Evolutionary conservation across 1,284 basidiomycete genomes (phyloP).

Genomic region (Apiotrichum gamsii): DNA sequence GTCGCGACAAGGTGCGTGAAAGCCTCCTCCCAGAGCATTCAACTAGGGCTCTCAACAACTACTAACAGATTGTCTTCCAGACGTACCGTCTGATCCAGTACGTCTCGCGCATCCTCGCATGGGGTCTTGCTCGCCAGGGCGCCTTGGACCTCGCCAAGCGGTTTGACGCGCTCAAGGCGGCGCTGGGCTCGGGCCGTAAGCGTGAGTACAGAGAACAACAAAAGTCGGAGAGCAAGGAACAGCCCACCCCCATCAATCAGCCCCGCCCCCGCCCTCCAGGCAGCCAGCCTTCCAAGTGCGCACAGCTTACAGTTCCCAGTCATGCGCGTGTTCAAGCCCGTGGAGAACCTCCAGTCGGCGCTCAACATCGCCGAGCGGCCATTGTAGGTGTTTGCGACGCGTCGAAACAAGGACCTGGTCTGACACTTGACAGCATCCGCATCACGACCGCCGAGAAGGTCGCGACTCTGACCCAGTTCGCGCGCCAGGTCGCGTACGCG

Average conservation of each 20-base stretch:
- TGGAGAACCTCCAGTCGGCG: conserved; percentile 91
- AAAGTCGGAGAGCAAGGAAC: too few relatives aligned
- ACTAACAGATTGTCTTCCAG: conserved; percentile 47
- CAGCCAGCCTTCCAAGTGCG: too few relatives aligned
- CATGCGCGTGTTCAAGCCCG: conserved; percentile 84
- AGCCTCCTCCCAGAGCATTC: too few relatives aligned
- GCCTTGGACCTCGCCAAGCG: conserved; percentile 60
- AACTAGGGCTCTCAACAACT: neutral
- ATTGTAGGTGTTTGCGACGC: conserved; percentile 39
- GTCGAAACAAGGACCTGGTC: too few relatives aligned
- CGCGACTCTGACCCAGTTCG: conserved; percentile 77
- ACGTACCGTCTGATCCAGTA: conserved; percentile 88
- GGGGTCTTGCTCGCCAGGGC: conserved; percentile 63
- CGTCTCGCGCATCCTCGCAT: conserved; percentile 82
- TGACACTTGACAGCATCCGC: conserved; percentile 20
- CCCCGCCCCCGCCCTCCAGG: too few relatives aligned
- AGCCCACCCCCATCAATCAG: too few relatives aligned
- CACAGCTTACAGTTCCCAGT: too few relatives aligned
- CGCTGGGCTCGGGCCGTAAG: conserved; percentile 71
- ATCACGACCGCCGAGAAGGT: conserved; percentile 50
- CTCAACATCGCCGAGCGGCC: conserved; percentile 62
- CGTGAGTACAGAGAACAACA: conserved; percentile 51
- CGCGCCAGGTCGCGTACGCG: conserved; percentile 82
- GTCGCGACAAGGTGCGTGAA: conserved; percentile 72
- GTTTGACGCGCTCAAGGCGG: conserved; percentile 72